These are phyloP conservation scores for Aspergillus pseudotamarii DNA, from an alignment of 2,329 filamentous ascomycete genomes.

Conservation along the genomic window DNA sequence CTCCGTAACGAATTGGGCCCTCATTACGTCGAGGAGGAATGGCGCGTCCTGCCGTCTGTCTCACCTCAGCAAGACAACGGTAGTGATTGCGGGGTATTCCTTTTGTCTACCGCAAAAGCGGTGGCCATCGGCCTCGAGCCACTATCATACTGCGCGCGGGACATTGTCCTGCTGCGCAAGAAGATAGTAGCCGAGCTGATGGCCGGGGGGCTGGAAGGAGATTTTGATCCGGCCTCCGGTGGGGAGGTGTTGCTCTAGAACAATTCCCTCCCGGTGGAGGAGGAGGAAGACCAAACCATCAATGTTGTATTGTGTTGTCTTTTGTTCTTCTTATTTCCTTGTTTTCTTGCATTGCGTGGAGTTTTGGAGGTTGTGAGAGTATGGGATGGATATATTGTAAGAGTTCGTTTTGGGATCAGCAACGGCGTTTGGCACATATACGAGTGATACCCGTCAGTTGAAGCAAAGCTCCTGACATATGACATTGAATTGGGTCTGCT, in stretches of 20 bases:
- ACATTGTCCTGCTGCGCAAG: slow-evolving; percentile 45
- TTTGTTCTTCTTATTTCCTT: neutral
- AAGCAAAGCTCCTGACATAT: slow-evolving; percentile 25
- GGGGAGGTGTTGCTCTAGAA: slow-evolving; percentile 28
- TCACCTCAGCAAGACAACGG: slow-evolving; percentile 51
- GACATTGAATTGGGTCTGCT: slow-evolving; percentile 1
- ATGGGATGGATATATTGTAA: neutral
- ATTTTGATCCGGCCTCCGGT: slow-evolving; percentile 38
- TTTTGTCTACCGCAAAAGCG: slow-evolving; percentile 52
- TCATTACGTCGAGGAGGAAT: slow-evolving; percentile 47
- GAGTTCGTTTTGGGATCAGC: slow-evolving; percentile 11
- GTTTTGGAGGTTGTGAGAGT: slow-evolving; percentile 2
- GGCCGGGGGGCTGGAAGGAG: slow-evolving; percentile 47
- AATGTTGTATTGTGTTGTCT: neutral
- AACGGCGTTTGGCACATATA: slow-evolving; percentile 4
- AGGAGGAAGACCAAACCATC: neutral
- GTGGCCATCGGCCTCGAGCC: slow-evolving; percentile 49
- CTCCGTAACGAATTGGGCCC: slow-evolving; percentile 45
- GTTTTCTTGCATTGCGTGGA: neutral
- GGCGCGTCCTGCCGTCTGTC: slow-evolving; percentile 41
- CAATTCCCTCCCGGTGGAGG: neutral
- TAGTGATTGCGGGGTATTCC: slow-evolving; percentile 55
- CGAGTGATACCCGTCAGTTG: slow-evolving; percentile 25
- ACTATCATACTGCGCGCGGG: slow-evolving; percentile 41
- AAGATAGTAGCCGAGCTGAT: slow-evolving; percentile 54